A percentile compares a stretch with the other conserved stretches of the same genome.
Conservation (phyloP, 257 asterid species). For the Anisodus acutangulus region DNA sequence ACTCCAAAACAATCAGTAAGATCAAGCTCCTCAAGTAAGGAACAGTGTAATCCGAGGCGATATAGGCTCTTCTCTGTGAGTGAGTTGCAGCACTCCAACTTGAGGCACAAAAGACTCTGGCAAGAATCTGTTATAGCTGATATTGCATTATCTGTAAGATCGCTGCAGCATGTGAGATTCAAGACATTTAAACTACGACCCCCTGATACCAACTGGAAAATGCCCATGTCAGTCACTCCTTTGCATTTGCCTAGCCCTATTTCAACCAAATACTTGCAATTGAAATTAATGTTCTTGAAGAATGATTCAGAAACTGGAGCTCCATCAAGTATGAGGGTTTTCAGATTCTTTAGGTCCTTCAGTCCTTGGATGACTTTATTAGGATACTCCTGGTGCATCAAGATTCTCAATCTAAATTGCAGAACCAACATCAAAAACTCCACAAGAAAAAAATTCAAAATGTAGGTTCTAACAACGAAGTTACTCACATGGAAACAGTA, state of each 20-base stretch:
- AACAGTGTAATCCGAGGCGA: constrained; percentile 57
- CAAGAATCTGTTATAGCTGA: constrained; percentile 58
- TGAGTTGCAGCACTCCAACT: constrained; percentile 74
- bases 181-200: constrained; percentile 50
- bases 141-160: constrained; percentile 60
- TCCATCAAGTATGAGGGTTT: constrained; percentile 56
- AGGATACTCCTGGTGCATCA: constrained; percentile 57
- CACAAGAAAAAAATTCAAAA: constrained; percentile 11
- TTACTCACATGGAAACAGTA: constrained; percentile 62
- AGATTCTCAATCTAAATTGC: constrained; percentile 24
- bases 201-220: constrained; percentile 57
- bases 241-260: constrained; percentile 71
- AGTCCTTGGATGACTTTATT: constrained; percentile 39
- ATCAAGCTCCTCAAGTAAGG: constrained; percentile 66
- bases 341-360: constrained; percentile 55
- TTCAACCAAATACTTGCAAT: constrained; percentile 52
- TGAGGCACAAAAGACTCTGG: constrained; percentile 58
- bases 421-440: constrained; percentile 28
- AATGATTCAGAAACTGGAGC: constrained; percentile 49
- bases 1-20: constrained; percentile 78
- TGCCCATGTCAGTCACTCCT: constrained; percentile 60
- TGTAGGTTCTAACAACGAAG: not conserved
- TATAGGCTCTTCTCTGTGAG: constrained; percentile 61
- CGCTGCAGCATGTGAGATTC: constrained; percentile 73
- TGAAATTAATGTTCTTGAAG: constrained; percentile 49